Base-by-base conservation (phyloP, 768 basidiomycete species). In the Piloderma croceum region DNA sequence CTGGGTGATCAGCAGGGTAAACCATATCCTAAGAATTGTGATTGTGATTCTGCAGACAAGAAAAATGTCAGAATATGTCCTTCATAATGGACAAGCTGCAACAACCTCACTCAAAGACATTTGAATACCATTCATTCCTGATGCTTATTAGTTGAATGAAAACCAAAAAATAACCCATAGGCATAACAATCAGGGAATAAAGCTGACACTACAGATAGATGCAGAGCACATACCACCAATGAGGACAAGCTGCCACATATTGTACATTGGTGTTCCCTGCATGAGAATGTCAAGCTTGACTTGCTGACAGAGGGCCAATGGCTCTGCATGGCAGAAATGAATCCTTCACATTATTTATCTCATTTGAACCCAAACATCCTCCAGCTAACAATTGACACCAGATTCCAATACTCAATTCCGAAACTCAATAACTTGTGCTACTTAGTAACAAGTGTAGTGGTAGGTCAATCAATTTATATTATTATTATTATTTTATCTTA, bases 261-360 rank as follows among this genome's bases (percentile, higher is more conserved):
- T 66, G 45, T 89, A 87, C 36, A 77, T 51, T 25, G 80, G 78
- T 36, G 71, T 64, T 45, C 76, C 66, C 39, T 70, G 71, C 88
- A 91, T 90, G 39, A 91, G 65, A 23, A 61, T 54, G 52, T 90
- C 84, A n/a, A 92, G 69, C 77, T 79, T 1, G 88, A 89, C 22
- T 81, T 78, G 4, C 81, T 77, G 11, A 88, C 88, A 0, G 79
- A 81, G 35, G 84, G 67, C 31, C 77, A 69, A 53, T n/a, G n/a
- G n/a, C n/a, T n/a, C n/a, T n/a, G n/a, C n/a, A n/a, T n/a, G n/a
- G n/a, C n/a, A n/a, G n/a, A n/a, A n/a, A n/a, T n/a, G n/a, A n/a
- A n/a, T n/a, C n/a, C n/a, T n/a, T n/a, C n/a, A n/a, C n/a, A n/a
- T n/a, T n/a, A n/a, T n/a, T n/a, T n/a, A n/a, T n/a, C n/a, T n/a